Evolutionary conservation across 2,329 filamentous ascomycete genomes (phyloP), one percentile per base, ranked within the genome.

Genomic region (Fusarium decemcellulare): DNA sequence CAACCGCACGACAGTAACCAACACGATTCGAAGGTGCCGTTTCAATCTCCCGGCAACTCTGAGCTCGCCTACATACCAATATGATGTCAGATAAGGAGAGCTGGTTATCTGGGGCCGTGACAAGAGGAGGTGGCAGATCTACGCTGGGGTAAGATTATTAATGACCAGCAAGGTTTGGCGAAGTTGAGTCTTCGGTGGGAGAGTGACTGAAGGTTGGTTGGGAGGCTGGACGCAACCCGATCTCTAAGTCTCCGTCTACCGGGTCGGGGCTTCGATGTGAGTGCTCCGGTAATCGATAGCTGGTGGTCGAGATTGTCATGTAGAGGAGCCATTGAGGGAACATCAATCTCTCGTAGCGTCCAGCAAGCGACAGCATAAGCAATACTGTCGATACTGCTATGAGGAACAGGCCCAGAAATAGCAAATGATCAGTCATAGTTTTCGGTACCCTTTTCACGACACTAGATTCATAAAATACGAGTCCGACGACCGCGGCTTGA

Each of bases 271-370:
- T 54, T 46, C 11, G 32, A 47, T 50, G 5, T 54, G 14, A 9
- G 32, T 16, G 42, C 34, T 54, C 50, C 14, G 40, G 23, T 54
- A 30, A 47, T 46, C 39, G 37, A 53, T 59, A 59, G 27, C 56
- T 47, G 9, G 32, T 18, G 43, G 34, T 47, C 32, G 42, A 60
- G 39, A 47, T 48, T 16, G 23, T 54, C 32, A 60, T 48, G 16
- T 60, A 54, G 34, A 60, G 58, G 34, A 60, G 23, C 58, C 32
- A 60, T 27, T 60, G 32, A 39, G 5, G 50, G 48, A 60, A 48
- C 10, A 48, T 60, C 8, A 47, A 47, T 27, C 40, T 29, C 23
- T 47, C 27, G 23, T 54, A 60, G 48, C 54, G 54, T 29, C 58
- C 40, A 60, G 58, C 14, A 60, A 60, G 58, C 42, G 42, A 60